phyloP scores from a whole-genome alignment of 768 basidiomycete genomes.

The Pleurotus eryngii region DNA sequence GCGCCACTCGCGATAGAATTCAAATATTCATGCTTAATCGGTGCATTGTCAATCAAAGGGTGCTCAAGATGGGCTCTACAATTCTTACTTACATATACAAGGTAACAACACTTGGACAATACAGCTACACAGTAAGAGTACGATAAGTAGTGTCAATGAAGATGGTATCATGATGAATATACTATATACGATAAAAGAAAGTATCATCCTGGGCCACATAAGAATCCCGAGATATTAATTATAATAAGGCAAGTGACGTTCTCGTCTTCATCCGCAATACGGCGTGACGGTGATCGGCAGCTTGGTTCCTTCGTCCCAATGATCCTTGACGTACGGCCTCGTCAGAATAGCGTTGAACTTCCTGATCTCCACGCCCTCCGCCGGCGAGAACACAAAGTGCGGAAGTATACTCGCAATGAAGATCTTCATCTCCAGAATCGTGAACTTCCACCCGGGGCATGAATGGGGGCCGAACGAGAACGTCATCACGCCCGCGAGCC shows the following conservation, averaged over 20 bases:
- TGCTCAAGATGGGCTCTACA: not conserved
- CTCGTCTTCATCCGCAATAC: slow-evolving; percentile 10
- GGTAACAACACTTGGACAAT: not conserved
- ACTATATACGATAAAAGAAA: not conserved
- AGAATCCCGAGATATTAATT: not conserved
- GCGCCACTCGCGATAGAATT: too few relatives aligned
- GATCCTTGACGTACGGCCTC: slow-evolving; percentile 41
- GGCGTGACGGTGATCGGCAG: slow-evolving; percentile 34
- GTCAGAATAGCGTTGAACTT: slow-evolving; percentile 50
- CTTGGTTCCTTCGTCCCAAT: slow-evolving; percentile 36
- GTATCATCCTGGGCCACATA: not conserved
- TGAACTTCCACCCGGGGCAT: slow-evolving; percentile 48
- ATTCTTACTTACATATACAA: not conserved
- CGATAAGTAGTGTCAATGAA: not conserved
- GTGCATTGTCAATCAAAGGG: too few relatives aligned
- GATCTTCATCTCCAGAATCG: slow-evolving; percentile 46
- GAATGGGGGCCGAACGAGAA: slow-evolving; percentile 51
- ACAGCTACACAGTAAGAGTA: not conserved
- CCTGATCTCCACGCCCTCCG: slow-evolving; percentile 34
- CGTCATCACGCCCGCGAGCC: slow-evolving; percentile 48
- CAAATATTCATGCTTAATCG: too few relatives aligned
- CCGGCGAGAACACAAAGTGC: slow-evolving; percentile 43
- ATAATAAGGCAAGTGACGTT: not conserved
- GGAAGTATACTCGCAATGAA: slow-evolving; percentile 44
- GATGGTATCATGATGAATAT: too few relatives aligned